phyloP scores from a whole-genome alignment of 2,329 filamentous ascomycete species.

The Ophiocordyceps australis region DNA sequence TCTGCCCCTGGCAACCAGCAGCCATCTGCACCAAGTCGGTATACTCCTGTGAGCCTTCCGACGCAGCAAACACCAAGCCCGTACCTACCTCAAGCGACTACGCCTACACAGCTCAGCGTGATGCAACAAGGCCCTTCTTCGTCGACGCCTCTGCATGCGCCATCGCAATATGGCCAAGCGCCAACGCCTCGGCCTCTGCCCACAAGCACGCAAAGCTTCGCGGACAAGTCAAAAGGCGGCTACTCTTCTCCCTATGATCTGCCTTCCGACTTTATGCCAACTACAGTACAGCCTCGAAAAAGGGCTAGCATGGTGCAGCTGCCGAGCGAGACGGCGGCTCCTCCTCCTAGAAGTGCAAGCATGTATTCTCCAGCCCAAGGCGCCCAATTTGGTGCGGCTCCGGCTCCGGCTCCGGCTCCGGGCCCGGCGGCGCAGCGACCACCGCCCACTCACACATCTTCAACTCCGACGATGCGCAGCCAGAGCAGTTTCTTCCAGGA shows the following conservation, averaged over 20 bases:
- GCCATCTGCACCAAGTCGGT: constrained; percentile 6
- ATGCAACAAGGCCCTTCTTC: too few relatives aligned
- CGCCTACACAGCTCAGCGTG: constrained; percentile 5
- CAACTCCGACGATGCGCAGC: constrained; percentile 14
- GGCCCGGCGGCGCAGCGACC: constrained; percentile 14
- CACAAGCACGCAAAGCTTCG: constrained; percentile 63
- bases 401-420: constrained; percentile 5
- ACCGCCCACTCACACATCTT: constrained; percentile 12
- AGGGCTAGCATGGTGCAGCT: constrained; percentile 39
- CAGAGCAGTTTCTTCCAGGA: constrained; percentile 61
- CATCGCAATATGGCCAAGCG: too few relatives aligned
- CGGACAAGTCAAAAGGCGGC: constrained; percentile 74
- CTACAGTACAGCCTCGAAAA: constrained; percentile 45
- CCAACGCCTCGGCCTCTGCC: constrained; percentile 23
- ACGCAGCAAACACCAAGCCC: constrained; percentile 5
- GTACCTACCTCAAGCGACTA: constrained; percentile 6
- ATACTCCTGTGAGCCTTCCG: constrained; percentile 8
- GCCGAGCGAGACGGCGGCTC: constrained; percentile 21
- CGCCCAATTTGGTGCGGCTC: constrained; percentile 5
- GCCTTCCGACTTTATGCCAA: constrained; percentile 55
- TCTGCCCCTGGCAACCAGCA: constrained; percentile 2
- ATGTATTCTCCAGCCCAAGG: constrained; percentile 21
- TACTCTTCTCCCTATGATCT: constrained; percentile 93
- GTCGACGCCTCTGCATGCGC: constrained; percentile 17
- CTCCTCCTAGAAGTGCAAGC: constrained; percentile 45